phyloP scores from a whole-genome alignment of 2,329 filamentous ascomycete genomes.

The Colletotrichum aenigma region DNA sequence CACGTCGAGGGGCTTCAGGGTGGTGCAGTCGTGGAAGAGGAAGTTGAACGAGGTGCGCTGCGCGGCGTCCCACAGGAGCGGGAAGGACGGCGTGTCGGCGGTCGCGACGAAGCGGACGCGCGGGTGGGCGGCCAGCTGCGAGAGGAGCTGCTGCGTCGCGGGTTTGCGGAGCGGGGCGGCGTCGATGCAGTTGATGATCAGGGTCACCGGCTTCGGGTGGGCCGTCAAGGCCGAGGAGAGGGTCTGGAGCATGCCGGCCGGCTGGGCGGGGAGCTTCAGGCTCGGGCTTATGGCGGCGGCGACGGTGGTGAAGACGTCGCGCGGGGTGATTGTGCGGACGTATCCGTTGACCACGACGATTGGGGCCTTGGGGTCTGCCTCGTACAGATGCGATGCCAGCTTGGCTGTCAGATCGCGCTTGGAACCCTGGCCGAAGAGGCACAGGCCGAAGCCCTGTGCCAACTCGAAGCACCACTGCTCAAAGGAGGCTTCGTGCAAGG shows the following conservation, averaged over 20 bases:
- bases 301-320: conserved; percentile 74
- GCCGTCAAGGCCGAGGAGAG: conserved; percentile 66
- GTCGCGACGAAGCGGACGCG: conserved; percentile 77
- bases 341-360: conserved; percentile 92
- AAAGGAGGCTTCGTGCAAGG: conserved; percentile 81
- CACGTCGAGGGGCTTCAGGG: conserved; percentile 72
- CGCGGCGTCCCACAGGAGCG: conserved; percentile 87
- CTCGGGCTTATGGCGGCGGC: conserved; percentile 63
- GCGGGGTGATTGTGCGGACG: conserved; percentile 65
- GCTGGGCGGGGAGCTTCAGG: conserved; percentile 61
- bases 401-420: conserved; percentile 77
- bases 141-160: conserved; percentile 72
- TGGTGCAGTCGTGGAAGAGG: conserved; percentile 92
- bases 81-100: conserved; percentile 85
- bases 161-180: conserved; percentile 75
- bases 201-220: conserved; percentile 55
- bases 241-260: conserved; percentile 69
- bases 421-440: conserved; percentile 91
- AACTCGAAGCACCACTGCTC: conserved; percentile 94
- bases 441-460: conserved; percentile 83
- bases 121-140: conserved; percentile 76
- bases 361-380: conserved; percentile 51
- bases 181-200: conserved; percentile 89
- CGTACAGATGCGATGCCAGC: conserved; percentile 75
- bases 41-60: conserved; percentile 85